These are phyloP conservation scores for Pseudogymnoascus sp. DNA, from an alignment of 2,329 filamentous ascomycete species.

Conservation along the genomic window DNA sequence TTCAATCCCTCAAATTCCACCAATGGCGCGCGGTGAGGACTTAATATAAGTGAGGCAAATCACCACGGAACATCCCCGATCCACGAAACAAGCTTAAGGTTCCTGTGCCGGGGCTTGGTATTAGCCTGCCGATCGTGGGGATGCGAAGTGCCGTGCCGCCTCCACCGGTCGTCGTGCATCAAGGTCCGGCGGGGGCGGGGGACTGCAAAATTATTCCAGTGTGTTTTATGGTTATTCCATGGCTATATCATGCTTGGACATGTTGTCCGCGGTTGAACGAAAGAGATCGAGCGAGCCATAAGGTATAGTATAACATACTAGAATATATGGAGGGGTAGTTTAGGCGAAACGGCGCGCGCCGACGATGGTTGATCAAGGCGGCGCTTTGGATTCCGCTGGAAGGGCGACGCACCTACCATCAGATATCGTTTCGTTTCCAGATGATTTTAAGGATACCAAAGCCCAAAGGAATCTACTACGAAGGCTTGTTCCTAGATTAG, in stretches of 20 bases:
- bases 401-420: background rate
- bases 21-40: background rate
- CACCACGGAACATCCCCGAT: background rate
- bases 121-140: background rate
- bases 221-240: background rate
- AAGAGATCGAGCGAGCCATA: background rate
- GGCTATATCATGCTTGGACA: background rate
- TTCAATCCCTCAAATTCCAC: background rate
- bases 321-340: background rate
- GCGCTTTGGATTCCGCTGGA: background rate
- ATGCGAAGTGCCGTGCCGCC: background rate
- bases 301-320: background rate
- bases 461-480: background rate
- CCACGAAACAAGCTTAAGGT: slow-evolving; percentile 1
- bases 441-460: background rate
- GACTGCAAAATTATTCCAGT: background rate
- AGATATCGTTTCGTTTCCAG: background rate
- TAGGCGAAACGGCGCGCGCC: background rate
- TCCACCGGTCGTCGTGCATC: background rate
- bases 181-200: slow-evolving; percentile 1
- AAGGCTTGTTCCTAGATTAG: background rate
- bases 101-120: background rate
- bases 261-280: background rate
- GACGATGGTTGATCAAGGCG: background rate
- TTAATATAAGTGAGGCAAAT: slow-evolving; percentile 2